phyloP scores from a whole-genome alignment of 495 filamentous ascomycete genomes.

The Lepraria neglecta region DNA sequence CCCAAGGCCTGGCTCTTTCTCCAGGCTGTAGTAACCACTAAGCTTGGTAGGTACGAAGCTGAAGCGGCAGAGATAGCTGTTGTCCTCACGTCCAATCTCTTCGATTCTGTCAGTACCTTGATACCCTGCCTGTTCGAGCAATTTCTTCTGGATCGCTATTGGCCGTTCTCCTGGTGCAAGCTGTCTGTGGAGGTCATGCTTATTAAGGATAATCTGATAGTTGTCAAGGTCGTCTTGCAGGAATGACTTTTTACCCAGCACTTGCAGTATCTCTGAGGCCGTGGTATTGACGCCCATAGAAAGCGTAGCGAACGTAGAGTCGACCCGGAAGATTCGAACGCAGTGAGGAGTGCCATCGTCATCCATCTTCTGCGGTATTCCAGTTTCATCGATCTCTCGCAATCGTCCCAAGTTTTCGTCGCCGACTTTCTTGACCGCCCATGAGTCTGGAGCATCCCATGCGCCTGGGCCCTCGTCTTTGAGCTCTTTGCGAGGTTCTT shows the following conservation, averaged over 20 bases:
- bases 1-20: constrained; percentile 70
- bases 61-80: constrained; percentile 93
- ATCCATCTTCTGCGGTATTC: constrained; percentile 52
- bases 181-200: constrained; percentile 82
- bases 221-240: constrained; percentile 83
- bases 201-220: constrained; percentile 90
- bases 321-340: constrained; percentile 90
- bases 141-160: constrained; percentile 82
- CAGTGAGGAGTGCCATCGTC: constrained; percentile 69
- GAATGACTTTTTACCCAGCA: constrained; percentile 85
- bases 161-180: constrained; percentile 73
- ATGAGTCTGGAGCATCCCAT: constrained; percentile 91
- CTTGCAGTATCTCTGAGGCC: constrained; percentile 72
- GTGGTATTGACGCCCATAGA: constrained; percentile 74
- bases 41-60: constrained; percentile 84
- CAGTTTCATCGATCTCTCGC: constrained; percentile 54
- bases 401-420: constrained; percentile 57
- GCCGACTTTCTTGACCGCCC: constrained; percentile 68
- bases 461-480: constrained; percentile 34
- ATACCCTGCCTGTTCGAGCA: constrained; percentile 90
- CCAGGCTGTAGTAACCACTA: constrained; percentile 66
- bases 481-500: constrained; percentile 33
- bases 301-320: constrained; percentile 89
- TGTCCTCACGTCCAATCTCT: constrained; percentile 95
- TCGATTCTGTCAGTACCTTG: constrained; percentile 80